Conservation (phyloP, 129 eudicot genomes). For the Artemisia argyi region DNA sequence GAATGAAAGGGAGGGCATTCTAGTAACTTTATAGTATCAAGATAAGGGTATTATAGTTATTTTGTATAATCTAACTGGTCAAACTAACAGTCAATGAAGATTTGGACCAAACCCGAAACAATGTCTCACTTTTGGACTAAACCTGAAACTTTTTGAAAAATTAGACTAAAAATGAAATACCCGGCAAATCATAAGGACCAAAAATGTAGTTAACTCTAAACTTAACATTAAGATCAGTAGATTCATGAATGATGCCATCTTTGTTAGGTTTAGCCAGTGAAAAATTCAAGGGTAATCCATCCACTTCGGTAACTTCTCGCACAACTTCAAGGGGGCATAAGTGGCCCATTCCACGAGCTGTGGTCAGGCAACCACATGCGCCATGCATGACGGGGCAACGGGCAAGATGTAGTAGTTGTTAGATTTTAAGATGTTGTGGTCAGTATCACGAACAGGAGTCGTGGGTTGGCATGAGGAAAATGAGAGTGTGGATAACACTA, state of each 20-base stretch:
- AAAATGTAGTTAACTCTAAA: neutral
- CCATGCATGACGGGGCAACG: slow-evolving; percentile 41
- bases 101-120: no score
- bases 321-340: slow-evolving; percentile 36
- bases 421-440: slow-evolving; percentile 36
- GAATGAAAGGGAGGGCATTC: no score
- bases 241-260: slow-evolving; percentile 37
- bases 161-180: no score
- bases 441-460: slow-evolving; percentile 43
- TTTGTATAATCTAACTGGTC: no score
- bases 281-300: slow-evolving; percentile 33
- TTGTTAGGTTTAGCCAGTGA: slow-evolving; percentile 29
- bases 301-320: slow-evolving; percentile 32
- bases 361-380: slow-evolving; percentile 56
- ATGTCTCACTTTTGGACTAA: no score
- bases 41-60: no score
- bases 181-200: no score
- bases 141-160: no score
- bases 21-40: no score
- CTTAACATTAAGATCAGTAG: slow-evolving; percentile 48
- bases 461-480: slow-evolving; percentile 30
- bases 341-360: slow-evolving; percentile 11
- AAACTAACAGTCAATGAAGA: no score
- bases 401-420: slow-evolving; percentile 57
- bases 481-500: slow-evolving; percentile 29